Percentiles rank a stretch among this genome's conserved stretches.
Conservation (phyloP, 73 alveolate species). For the Breviolum minutum region DNA sequence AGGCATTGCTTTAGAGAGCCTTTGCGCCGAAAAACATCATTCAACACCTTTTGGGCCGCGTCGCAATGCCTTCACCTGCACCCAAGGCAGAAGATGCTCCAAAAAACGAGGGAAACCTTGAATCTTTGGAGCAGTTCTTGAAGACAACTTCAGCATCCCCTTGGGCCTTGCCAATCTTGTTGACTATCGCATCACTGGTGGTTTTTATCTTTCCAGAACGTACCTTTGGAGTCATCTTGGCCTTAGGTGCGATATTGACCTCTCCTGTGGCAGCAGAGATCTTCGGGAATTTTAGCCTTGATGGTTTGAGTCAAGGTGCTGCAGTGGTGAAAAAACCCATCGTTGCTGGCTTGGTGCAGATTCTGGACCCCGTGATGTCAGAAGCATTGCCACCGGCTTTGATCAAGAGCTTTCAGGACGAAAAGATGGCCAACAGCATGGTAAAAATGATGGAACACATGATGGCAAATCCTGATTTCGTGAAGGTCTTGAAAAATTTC, state of each 20-base stretch:
- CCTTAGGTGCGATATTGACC: background rate
- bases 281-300: conserved; percentile 17
- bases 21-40: too few relatives aligned
- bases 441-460: conserved; percentile 17
- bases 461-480: conserved; percentile 12
- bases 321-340: background rate
- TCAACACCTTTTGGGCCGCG: too few relatives aligned
- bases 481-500: conserved; percentile 22
- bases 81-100: too few relatives aligned
- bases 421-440: conserved; percentile 1
- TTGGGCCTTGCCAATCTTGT: too few relatives aligned
- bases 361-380: conserved; percentile 5
- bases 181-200: too few relatives aligned
- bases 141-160: too few relatives aligned
- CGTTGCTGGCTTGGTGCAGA: background rate
- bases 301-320: background rate
- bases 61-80: too few relatives aligned
- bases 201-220: too few relatives aligned
- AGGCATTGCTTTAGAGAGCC: too few relatives aligned
- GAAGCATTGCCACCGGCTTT: background rate
- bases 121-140: too few relatives aligned
- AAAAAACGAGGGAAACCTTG: too few relatives aligned
- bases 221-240: background rate
- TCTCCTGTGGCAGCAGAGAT: conserved; percentile 7
- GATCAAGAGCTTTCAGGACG: conserved; percentile 25